Evolutionary conservation across 78 protist genomes (phyloP), one percentile per base, ranked within the genome.

Genomic region (Ministeria vibrans): DNA sequence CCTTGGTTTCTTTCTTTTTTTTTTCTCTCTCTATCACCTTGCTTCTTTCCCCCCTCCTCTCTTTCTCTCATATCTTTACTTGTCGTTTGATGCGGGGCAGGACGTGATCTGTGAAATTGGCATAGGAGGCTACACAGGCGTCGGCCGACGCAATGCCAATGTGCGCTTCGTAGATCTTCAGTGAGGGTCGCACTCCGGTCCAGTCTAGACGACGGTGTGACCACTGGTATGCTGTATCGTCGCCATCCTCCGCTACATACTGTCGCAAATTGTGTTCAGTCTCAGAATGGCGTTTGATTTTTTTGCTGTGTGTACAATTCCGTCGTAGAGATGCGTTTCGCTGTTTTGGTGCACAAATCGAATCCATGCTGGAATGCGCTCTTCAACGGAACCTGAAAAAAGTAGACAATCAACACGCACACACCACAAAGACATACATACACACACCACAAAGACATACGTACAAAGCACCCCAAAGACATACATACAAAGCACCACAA

Each of bases 111-210:
- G 85, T 23, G 59, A 80, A 90, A 42, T 88, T 45, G 62, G 9
- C 41, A 39, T 93, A 97, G 22, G 90, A 43, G 13, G 91, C 90
- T 20, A 93, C 51, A 51, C 61, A 79, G 30, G 81, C 83, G 81
- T 78, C 87, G 55, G 62, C 80, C 18, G 95, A 79, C 38, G 94
- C 44, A 87, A 96, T 96, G 30, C 98, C 99, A 25, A 93, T 95
- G 0, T 41, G 46, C 20, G 59, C 59, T 38, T 27, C 32, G 34
- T 3, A 13, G 7, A 51, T 4, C 6, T 4, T 2, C 13, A 64
- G 2, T 1, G 71, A 13, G 2, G 38, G n/a, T n/a, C 4, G 53
- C 4, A 43, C 23, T 1, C 18, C 30, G 5, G 53, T 32, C 42
- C 5, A 15, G 39, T 18, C 6, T 15, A 32, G 73, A 11, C 25